Conservation (phyloP, 176 grass and related monocot species). For the Luzula sylvatica region DNA sequence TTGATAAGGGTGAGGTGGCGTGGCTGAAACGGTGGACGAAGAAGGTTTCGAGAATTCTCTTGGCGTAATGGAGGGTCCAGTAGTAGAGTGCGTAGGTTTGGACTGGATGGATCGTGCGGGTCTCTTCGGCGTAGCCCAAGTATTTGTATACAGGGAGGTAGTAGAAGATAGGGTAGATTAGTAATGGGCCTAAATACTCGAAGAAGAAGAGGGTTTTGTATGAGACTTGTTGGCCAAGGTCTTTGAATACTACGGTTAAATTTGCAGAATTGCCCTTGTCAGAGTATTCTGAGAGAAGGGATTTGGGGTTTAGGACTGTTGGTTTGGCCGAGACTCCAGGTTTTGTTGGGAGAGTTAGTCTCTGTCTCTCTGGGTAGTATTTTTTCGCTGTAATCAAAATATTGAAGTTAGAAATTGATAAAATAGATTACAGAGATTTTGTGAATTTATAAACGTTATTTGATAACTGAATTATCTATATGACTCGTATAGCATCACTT, state of each 20-base stretch:
- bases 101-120: conserved; percentile 53
- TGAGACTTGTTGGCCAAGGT: conserved; percentile 69
- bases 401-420: no score
- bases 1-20: conserved; percentile 75
- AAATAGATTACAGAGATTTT: no score
- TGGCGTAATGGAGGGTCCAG: conserved; percentile 93
- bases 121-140: conserved; percentile 46
- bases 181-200: conserved; percentile 74
- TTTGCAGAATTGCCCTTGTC: conserved; percentile 42
- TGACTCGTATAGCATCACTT: no score
- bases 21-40: conserved; percentile 94
- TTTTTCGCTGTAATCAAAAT: conserved; percentile 50
- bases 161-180: conserved; percentile 90
- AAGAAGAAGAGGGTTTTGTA: conserved; percentile 94
- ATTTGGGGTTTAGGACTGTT: conserved; percentile 55
- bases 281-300: conserved; percentile 48
- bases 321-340: conserved; percentile 38
- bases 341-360: conserved; percentile 61
- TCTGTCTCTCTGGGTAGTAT: conserved; percentile 73
- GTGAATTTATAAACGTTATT: no score
- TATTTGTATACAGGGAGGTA: conserved; percentile 73
- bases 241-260: conserved; percentile 80
- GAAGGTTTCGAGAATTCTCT: conserved; percentile 91
- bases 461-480: no score
- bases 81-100: conserved; percentile 96